Evolutionary conservation across 345 rosid genomes (phyloP).

Genomic region (Excoecaria agallocha): DNA sequence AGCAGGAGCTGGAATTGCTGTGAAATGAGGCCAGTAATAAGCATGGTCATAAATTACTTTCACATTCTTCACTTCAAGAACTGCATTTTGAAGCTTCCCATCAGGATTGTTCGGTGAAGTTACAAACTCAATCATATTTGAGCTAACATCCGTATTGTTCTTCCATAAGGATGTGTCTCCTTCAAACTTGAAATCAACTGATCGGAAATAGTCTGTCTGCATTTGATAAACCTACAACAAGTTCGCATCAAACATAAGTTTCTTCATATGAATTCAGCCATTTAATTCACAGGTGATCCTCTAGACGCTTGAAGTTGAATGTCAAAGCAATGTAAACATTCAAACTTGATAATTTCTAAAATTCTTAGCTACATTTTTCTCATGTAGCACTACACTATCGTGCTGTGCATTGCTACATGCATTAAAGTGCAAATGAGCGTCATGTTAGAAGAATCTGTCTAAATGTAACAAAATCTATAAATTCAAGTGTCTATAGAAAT

Average conservation of each 20-base stretch:
- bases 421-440: too few species aligned
- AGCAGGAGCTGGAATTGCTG: slow-evolving; percentile 53
- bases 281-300: too few species aligned
- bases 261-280: too few species aligned
- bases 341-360: too few species aligned
- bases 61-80: slow-evolving; percentile 51
- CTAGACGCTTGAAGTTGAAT: too few species aligned
- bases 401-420: too few species aligned
- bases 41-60: slow-evolving; percentile 58
- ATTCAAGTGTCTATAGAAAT: too few species aligned
- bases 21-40: slow-evolving; percentile 74
- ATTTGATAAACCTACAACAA: slow-evolving; percentile 33
- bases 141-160: slow-evolving; percentile 22
- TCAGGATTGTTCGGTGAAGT: slow-evolving; percentile 85
- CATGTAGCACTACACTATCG: too few species aligned
- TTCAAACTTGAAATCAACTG: slow-evolving; percentile 34
- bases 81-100: slow-evolving; percentile 48
- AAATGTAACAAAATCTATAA: too few species aligned
- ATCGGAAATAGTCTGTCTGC: slow-evolving; percentile 47
- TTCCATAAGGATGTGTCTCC: slow-evolving; percentile 53
- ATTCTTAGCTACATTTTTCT: too few species aligned
- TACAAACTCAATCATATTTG: slow-evolving; percentile 53
- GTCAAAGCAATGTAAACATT: too few species aligned
- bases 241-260: not conserved
- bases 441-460: too few species aligned